Evolutionary conservation across 106 monocot genomes (phyloP), one percentile per base, ranked within the genome.

Genomic region (Apostasia shenzhenica): DNA sequence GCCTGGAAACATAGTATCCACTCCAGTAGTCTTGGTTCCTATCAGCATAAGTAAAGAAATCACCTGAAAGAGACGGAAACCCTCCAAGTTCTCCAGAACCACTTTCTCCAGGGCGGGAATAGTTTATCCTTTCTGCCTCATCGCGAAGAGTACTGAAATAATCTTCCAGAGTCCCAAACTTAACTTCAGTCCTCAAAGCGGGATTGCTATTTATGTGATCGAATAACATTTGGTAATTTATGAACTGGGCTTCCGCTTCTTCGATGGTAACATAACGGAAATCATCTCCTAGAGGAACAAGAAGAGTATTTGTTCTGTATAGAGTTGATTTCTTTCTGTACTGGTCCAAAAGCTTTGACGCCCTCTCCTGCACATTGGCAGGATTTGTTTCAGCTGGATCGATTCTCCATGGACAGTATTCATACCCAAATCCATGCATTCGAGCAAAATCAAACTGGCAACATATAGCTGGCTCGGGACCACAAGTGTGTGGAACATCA

Each of bases 401-500:
- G 43, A 81, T 45, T 78, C 80, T 82, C 97, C 97, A 97, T 5
- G 97, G 92, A 13, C 97, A 97, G 1, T 76, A 56, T 70, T 92
- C 92, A 66, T 97, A 97, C 58, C 84, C 70, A 85, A 79, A 87
- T n/a, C 92, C 81, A 59, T 75, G 76, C 82, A 82, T 89, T 44
- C 97, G 78, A 79, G 86, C 97, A 81, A 92, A 97, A 70, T 97
- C 97, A 80, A 97, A 97, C 70, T 97, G 97, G 73, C 97, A 97
- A 59, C 97, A 97, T 14, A 97, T 76, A 58, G 92, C 97, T 40
- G 97, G 97, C 67, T 97, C 97, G 11, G 92, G 97, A 55, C 92
- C 97, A 77, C 97, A 97, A 42, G 97, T 97, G 68, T 97, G 97
- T 45, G 97, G 97, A 77, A 97, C 81, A 83, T 97, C 97, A 78